A percentile compares a stretch with the other conserved stretches of the same genome.
These are phyloP conservation scores for Candida alai DNA, from an alignment of 805 yeast species.

Conservation along the genomic window DNA sequence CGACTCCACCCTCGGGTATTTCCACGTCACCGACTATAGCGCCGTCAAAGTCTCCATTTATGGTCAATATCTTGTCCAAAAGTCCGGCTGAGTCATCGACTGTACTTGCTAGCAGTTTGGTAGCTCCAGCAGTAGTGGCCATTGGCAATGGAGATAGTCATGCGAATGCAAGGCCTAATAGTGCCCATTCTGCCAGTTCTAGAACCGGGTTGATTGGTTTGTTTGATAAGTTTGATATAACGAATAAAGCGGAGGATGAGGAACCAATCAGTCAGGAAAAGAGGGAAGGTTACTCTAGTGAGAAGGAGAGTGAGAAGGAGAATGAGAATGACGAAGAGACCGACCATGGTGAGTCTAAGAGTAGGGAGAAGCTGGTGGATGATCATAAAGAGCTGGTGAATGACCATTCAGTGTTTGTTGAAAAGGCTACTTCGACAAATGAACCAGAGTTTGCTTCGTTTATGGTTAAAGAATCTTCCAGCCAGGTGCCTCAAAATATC, in stretches of 20 bases:
- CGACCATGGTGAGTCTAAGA: not conserved
- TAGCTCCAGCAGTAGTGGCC: constrained; percentile 22
- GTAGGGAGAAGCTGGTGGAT: not conserved
- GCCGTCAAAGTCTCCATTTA: constrained; percentile 16
- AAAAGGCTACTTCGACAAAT: no score
- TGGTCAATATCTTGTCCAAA: constrained; percentile 16
- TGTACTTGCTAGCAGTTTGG: not conserved
- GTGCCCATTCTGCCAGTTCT: not conserved
- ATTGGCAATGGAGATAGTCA: constrained; percentile 11
- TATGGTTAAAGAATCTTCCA: no score
- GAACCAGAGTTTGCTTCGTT: no score
- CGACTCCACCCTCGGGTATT: constrained; percentile 13
- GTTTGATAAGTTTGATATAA: constrained; percentile 33
- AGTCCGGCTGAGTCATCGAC: not conserved
- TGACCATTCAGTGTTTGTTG: no score
- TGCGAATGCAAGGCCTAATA: not conserved
- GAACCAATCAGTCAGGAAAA: not conserved
- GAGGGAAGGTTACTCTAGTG: not conserved
- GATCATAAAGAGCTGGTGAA: not conserved
- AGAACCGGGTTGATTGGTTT: constrained; percentile 27
- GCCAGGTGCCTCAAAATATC: no score
- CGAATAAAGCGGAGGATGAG: constrained; percentile 4
- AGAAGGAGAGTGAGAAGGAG: constrained; percentile 1
- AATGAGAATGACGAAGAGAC: constrained; percentile 3
- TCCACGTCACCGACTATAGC: constrained; percentile 6